Conservation (phyloP, 306 rosid genomes). For the Nissolia schottii region DNA sequence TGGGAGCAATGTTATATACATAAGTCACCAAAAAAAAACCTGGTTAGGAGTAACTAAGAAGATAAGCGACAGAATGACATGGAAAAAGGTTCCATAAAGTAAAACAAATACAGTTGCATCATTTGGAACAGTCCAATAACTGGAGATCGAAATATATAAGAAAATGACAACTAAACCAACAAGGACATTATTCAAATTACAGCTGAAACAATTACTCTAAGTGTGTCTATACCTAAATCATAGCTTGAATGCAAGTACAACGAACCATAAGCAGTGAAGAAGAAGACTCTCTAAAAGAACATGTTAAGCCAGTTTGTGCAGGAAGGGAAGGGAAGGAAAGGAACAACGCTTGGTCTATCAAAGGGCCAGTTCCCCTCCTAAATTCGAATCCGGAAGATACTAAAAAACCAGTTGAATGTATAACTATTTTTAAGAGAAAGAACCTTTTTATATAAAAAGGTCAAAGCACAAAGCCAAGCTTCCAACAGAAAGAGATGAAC, state of each 20-base stretch:
- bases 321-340: background rate
- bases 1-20: background rate
- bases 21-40: background rate
- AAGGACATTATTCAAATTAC: slow-evolving; percentile 7
- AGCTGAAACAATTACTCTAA: background rate
- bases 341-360: slow-evolving; percentile 5
- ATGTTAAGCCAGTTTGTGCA: background rate
- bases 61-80: background rate
- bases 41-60: background rate
- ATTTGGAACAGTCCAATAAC: background rate
- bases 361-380: background rate
- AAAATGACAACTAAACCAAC: background rate
- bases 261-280: slow-evolving; percentile 12
- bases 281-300: background rate
- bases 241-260: slow-evolving; percentile 16
- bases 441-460: background rate
- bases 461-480: background rate
- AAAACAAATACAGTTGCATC: background rate
- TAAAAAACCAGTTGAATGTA: background rate
- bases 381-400: background rate
- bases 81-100: background rate
- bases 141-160: slow-evolving; percentile 1
- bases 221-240: slow-evolving; percentile 17
- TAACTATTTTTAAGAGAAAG: background rate
- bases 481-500: background rate